Base-by-base conservation (phyloP, 257 asterid species). In the Nicotiana tomentosiformis region DNA sequence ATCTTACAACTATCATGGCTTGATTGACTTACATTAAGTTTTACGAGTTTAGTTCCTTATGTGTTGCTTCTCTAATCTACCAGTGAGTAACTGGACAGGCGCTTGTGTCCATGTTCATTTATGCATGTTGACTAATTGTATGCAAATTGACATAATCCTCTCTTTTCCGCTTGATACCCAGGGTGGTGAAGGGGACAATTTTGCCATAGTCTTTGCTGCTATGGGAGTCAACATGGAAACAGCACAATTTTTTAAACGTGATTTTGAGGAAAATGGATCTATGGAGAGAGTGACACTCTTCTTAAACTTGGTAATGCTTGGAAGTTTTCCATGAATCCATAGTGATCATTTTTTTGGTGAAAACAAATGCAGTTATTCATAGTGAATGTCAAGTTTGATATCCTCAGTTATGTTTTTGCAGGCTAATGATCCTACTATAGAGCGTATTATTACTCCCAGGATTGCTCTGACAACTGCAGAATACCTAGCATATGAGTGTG, bases 151-250 rank as follows among this genome's bases (percentile, higher is more conserved):
- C 62, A 53, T 68, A 66, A 69, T 66, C 79, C 77, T 89, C 78
- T 77, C 51, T n/a, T 82, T 76, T 77, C 82, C 78, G 26, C 68
- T 83, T 84, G 23, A 62, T 88, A 70, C 68, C 58, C 83, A 95
- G 97, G 95, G 80, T 83, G 96, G 88, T 23, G 98, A 89, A 87
- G 99, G 94, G 84, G 99, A 95, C 90, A 93, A 95, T 88, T 95
- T 95, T 88, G 99, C 99, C 83, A 95, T 95, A 85, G 99, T 95
- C 87, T 95, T 95, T 89, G 99, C 99, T 57, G 99, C 99, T 84
- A 95, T 95, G 99, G 99, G 99, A 90, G 99, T 95, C 77, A 95
- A 95, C 91, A 95, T 95, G 99, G 99, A 95, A 89, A 95, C 99
- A 39, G 99, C 99, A 57, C 98, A 93, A 82, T 95, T 95, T 88